Base-by-base conservation (phyloP, 2,329 filamentous ascomycete species). In the Ceratocystis smalleyi region DNA sequence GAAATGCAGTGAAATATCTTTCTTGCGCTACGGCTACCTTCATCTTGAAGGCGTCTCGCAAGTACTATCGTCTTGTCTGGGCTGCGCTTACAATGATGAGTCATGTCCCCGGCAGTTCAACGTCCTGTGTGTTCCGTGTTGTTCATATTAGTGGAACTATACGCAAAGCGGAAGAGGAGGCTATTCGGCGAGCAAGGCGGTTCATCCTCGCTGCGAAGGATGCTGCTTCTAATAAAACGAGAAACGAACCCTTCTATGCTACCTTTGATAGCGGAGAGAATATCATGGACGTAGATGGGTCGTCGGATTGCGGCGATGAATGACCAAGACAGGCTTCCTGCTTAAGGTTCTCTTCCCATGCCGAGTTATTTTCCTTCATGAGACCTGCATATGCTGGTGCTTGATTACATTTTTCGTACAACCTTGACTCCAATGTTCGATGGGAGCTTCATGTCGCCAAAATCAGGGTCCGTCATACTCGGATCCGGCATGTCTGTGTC, bases 21-120 rank as follows among this genome's bases (percentile, higher is more conserved):
- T 96, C 91, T 0, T 79, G 85, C 2, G 88, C 91, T n/a, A 99
- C 94, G 0, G 95, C 89, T 5, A 99, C 92, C 0, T 90, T 92
- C 64, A 99, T 99, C 67, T 79, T 99, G 47, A 84, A 88, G 68
- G 89, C 91, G 68, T 84, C 89, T 2, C 85, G 94, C 65, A 84
- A 85, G 17, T 86, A 95, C 69, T 95, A 91, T 73, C 83, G 89
- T 59, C 81, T 96, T 67, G 85, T 96, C 3, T 99, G 94, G 94
- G 86, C 91, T 0, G 89, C 91, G 0, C 77, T 99, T 63, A 89
- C 89, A 0, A 88, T 91, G 69, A 87, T 94, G 78, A 85, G 85
- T 24, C 79, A 75, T 17, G 76, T 96, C 0, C 89, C 83, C 6
- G 74, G 81, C 1, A 79, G 75, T 65, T 79, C 77, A 71, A 81